Conservation (phyloP, 192 early-diverging fungal species). For the Coemansia sp. region DNA sequence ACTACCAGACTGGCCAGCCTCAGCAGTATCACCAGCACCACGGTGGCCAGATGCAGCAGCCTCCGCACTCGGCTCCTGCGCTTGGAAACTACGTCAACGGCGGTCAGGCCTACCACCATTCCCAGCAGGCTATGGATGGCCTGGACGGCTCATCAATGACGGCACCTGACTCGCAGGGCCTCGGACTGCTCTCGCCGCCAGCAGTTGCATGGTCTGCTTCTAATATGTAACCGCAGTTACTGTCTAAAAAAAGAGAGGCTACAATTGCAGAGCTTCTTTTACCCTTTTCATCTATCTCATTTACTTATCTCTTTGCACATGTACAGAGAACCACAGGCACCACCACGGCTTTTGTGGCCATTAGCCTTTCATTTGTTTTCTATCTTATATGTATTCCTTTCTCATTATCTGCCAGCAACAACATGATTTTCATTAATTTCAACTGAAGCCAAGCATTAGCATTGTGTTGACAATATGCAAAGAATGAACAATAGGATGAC, state of each 20-base stretch:
- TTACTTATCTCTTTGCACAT: constrained; percentile 38
- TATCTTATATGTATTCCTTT: constrained; percentile 1
- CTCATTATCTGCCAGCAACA: neutral
- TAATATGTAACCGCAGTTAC: constrained; percentile 36
- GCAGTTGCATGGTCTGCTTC: constrained; percentile 45
- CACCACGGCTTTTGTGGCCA: neutral
- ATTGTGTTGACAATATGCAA: no score
- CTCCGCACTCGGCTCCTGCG: constrained; percentile 18
- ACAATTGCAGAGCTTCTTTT: neutral
- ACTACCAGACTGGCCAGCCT: constrained; percentile 29
- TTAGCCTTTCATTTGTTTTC: neutral
- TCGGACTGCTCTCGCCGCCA: constrained; percentile 50
- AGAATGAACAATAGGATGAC: neutral
- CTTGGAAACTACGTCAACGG: constrained; percentile 39
- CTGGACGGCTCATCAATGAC: constrained; percentile 34
- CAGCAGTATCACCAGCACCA: constrained; percentile 38
- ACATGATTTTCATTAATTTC: neutral
- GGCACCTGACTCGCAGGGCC: constrained; percentile 37
- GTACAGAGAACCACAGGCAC: constrained; percentile 24
- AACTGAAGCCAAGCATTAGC: neutral
- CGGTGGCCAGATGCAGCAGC: constrained; percentile 16
- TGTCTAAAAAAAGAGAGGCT: neutral
- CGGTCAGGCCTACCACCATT: constrained; percentile 45
- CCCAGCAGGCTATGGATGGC: constrained; percentile 43
- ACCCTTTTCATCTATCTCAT: constrained; percentile 1